Base-by-base conservation (phyloP, 1,284 basidiomycete genomes). In the Phaffia rhodozyma region DNA sequence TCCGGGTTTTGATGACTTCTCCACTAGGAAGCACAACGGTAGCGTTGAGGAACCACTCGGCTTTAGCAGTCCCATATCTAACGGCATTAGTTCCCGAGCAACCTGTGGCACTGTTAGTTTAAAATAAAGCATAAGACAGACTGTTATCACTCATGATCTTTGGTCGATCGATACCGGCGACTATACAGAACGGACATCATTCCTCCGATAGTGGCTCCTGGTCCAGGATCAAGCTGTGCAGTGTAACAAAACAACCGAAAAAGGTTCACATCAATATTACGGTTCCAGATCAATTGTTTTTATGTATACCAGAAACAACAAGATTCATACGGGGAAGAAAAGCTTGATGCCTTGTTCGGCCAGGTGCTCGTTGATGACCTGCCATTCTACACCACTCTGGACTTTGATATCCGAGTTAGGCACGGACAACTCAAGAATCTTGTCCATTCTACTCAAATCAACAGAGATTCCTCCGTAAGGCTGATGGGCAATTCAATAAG, bases 1-100 rank as follows among this genome's bases (percentile, higher is more conserved):
- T 81, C 2, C 93, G 83, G 0, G 93, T 97, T 73, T 93, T 94
- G 74, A 97, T 92, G 21, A 97, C 86, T 72, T 96, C 84, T 1
- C 93, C 93, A 20, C 84, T 86, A 1, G 93, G 88, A 1, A 96
- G 80, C 0, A 96, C 91, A 7, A 91, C 86, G 0, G 60, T 66
- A 32, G 83, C 80, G 71, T 90, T 91, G 38, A 91, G 74, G 72
- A 91, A 89, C 86, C 86, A 88, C 76, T 90, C 87, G 20, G 81
- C 85, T 74, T 85, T 86, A 27, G 88, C 85, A 6, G 89, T 92
- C 20, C 90, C 90, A 70, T 92, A 93, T 43, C 88, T 79, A 1
- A 92, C 89, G 0, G 91, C 90, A 70, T 92, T 92, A 0, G 90
- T 90, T 79, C 78, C 74, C 63, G 71, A 71, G 68, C 73, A 75